Base-by-base conservation (phyloP, 2,329 filamentous ascomycete species). In the Fusarium beomiforme region DNA sequence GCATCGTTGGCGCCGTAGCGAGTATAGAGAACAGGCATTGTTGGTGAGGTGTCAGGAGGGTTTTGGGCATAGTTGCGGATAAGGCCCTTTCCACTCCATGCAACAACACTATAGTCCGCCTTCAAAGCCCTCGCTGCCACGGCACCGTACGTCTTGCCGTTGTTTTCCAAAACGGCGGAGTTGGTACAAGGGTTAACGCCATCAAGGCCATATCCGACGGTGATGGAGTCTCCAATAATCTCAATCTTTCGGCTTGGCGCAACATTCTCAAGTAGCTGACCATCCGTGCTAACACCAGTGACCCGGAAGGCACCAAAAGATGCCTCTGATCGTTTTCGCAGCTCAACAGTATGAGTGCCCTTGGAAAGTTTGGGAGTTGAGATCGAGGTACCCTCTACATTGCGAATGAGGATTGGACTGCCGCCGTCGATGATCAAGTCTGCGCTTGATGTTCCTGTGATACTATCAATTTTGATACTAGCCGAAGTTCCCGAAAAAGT, bases 221-320 rank as follows among this genome's bases (percentile, higher is more conserved):
- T 81, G 67, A 84, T 84, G 26, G 82, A 84, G 73, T 85, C 83
- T 12, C 83, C 83, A 31, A 85, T 82, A 47, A 84, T 73, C 66
- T 85, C 82, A 42, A 85, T 83, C 61, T 79, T 79, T 26, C 79
- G 81, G 13, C 71, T 72, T 6, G 77, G 75, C 2, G 63, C 64
- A 11, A 64, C 50, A 19, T 73, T 69, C 7, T 69, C 70, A 33
- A 82, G 67, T 13, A 71, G 31, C 2, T 49, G 61, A 3, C 69
- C 69, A 53, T 71, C 69, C 4, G 69, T 63, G 8, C 23, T 24
- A 10, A 71, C 56, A 2, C 34, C 51, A 1, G 51, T 26, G 41
- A 72, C 42, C 2, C 43, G 36, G 16, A 71, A 72, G 10, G 13
- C 44, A 29, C 69, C 69, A 3, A 71, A 34, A 8, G 60, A 67